Evolutionary conservation across 345 rosid genomes (phyloP), one percentile per base, ranked within the genome.

Genomic region (Citrus mangshanensis): DNA sequence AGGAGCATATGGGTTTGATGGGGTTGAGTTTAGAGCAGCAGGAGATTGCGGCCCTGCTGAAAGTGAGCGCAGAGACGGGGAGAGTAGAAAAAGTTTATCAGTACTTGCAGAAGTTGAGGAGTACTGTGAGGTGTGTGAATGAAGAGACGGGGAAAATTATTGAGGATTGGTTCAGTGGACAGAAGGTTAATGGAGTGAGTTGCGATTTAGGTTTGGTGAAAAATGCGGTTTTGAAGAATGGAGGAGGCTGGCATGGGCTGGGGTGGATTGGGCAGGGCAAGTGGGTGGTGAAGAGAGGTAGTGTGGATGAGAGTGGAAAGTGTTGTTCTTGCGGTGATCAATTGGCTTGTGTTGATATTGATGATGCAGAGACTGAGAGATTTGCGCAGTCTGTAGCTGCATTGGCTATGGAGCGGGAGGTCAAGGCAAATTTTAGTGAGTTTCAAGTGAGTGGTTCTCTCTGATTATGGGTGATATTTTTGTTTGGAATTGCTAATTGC

Each of bases 221-320:
- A 81, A 89, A 81, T 16, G 83, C 85, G 18, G 71, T 85, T 84
- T 58, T 74, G 70, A 92, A 81, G 84, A 95, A 93, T 76, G 98
- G 98, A 14, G 97, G 95, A 2, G 98, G 99, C 75, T 95, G 96
- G 97, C 98, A 95, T 77, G 98, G 99, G 68, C 73, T 89, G 59
- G 99, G 99, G 22, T 95, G 98, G 98, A 81, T 90, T 80, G 98
- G 98, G 75, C 77, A 87, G 62, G 97, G 96, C 35, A 90, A 81
- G 71, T 95, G 94, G 95, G 79, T 70, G 42, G 89, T 90, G 82
- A 81, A 73, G 80, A 91, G 86, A 81, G 95, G 89, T 75, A 81
- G 14, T 68, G 92, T 88, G 59, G 83, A 85, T 61, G 70, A 37
- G 40, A 76, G 46, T 49, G 97, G 99, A 19, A 79, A 76, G 74